Evolutionary conservation across 2,329 filamentous ascomycete genomes (phyloP).

Genomic region (Ascochyta koolunga): DNA sequence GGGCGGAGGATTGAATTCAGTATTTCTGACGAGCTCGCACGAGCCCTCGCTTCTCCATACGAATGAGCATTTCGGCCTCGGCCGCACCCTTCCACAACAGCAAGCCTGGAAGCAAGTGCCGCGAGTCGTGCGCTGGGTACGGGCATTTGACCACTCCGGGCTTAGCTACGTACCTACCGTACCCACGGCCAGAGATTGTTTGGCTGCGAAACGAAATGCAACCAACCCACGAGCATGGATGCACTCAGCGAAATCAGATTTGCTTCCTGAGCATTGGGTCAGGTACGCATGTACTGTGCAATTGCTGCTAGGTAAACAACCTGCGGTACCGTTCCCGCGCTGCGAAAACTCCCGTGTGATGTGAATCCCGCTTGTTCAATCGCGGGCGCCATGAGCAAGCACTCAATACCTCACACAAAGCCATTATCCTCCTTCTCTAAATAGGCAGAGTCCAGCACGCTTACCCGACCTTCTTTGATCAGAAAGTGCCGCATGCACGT

Average conservation of each 20-base stretch:
- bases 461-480: neutral
- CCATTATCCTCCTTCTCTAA: neutral
- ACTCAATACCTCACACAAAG: neutral
- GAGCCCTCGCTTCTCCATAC: neutral
- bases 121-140: slow-evolving; percentile 1
- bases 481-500: slow-evolving; percentile 12
- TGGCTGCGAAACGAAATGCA: too few species aligned
- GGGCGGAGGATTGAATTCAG: neutral
- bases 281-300: neutral
- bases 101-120: neutral
- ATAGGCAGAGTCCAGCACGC: too few species aligned
- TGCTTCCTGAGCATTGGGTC: neutral
- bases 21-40: slow-evolving; percentile 1
- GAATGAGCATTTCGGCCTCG: neutral
- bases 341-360: too few species aligned
- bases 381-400: too few species aligned
- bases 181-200: too few species aligned
- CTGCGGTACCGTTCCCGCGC: too few species aligned
- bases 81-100: neutral
- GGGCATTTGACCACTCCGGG: neutral
- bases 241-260: neutral
- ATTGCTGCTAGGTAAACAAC: too few species aligned
- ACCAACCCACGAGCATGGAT: neutral
- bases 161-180: too few species aligned
- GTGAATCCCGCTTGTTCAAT: too few species aligned